Evolutionary conservation across 192 early-diverging fungal species (phyloP).

Genomic region (Umbelopsis vinacea): DNA sequence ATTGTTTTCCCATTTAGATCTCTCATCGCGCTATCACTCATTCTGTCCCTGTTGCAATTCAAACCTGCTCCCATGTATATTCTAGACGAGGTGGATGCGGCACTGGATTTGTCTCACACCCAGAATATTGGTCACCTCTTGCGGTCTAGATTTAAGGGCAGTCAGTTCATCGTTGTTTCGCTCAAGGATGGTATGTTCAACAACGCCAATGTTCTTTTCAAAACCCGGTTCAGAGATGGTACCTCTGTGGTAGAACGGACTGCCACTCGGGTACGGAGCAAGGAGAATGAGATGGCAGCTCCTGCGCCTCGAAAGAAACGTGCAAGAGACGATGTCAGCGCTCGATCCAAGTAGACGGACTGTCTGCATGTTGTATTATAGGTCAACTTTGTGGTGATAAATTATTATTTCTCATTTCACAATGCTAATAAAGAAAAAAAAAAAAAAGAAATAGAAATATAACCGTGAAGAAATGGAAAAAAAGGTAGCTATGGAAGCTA

Average conservation of each 20-base stretch:
- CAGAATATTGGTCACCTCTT: conserved; percentile 98
- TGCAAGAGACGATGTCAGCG: background rate
- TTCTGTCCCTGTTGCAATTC: conserved; percentile 94
- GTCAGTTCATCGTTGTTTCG: conserved; percentile 98
- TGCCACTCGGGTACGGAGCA: background rate
- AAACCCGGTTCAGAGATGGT: conserved; percentile 92
- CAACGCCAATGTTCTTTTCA: conserved; percentile 97
- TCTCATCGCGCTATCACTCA: conserved; percentile 94
- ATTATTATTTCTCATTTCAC: no score
- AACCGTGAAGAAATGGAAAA: no score
- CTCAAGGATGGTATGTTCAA: conserved; percentile 99
- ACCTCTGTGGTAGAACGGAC: conserved; percentile 85
- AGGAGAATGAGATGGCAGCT: conserved; percentile 2
- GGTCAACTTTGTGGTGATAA: no score
- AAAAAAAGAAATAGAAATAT: no score
- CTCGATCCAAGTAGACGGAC: background rate
- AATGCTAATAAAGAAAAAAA: no score
- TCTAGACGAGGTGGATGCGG: conserved; percentile 98
- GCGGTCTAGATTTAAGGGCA: conserved; percentile 89
- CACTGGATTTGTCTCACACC: conserved; percentile 96
- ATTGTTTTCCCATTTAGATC: conserved; percentile 58
- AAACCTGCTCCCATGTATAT: conserved; percentile 99
- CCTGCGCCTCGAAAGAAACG: conserved; percentile 1
- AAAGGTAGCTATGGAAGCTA: no score
- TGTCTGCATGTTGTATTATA: background rate